phyloP scores from a whole-genome alignment of 2,329 filamentous ascomycete genomes.

The Colletotrichum sp. region DNA sequence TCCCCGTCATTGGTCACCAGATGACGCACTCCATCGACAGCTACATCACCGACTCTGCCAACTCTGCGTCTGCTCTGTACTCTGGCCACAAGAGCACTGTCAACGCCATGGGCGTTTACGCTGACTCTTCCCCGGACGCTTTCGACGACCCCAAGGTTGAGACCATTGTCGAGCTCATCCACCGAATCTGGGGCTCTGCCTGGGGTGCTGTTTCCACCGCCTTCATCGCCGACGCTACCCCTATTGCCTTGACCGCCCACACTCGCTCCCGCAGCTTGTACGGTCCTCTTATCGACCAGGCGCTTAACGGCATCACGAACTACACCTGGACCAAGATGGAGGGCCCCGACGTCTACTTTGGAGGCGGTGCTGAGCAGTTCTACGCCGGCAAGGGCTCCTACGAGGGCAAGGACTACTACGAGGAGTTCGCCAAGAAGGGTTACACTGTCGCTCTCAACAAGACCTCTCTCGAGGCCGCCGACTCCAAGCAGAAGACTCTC shows the following conservation, averaged over 20 bases:
- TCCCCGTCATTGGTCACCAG: slow-evolving; percentile 85
- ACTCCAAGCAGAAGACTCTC: slow-evolving; percentile 68
- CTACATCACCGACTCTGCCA: slow-evolving; percentile 88
- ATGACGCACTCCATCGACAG: slow-evolving; percentile 88
- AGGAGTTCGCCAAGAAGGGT: slow-evolving; percentile 72
- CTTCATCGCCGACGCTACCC: slow-evolving; percentile 81
- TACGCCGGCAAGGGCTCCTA: slow-evolving; percentile 68
- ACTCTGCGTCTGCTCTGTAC: slow-evolving; percentile 83
- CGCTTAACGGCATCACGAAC: slow-evolving; percentile 77
- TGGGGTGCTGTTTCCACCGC: slow-evolving; percentile 80
- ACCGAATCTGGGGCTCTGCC: slow-evolving; percentile 66
- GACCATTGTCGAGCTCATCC: slow-evolving; percentile 80
- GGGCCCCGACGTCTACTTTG: slow-evolving; percentile 83
- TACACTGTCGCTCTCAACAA: slow-evolving; percentile 79
- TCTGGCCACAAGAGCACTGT: slow-evolving; percentile 84
- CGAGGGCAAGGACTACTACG: slow-evolving; percentile 79
- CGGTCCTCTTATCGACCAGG: slow-evolving; percentile 76
- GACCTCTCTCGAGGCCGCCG: slow-evolving; percentile 66
- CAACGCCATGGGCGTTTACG: slow-evolving; percentile 81
- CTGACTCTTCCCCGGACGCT: slow-evolving; percentile 72
- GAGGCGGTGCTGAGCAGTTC: slow-evolving; percentile 84
- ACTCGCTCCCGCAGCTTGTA: slow-evolving; percentile 74
- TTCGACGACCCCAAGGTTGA: slow-evolving; percentile 90
- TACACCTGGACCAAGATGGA: slow-evolving; percentile 80
- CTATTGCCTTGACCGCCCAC: slow-evolving; percentile 76